These are phyloP conservation scores for Neobulgaria alba DNA, from an alignment of 2,329 filamentous ascomycete genomes.

Conservation along the genomic window DNA sequence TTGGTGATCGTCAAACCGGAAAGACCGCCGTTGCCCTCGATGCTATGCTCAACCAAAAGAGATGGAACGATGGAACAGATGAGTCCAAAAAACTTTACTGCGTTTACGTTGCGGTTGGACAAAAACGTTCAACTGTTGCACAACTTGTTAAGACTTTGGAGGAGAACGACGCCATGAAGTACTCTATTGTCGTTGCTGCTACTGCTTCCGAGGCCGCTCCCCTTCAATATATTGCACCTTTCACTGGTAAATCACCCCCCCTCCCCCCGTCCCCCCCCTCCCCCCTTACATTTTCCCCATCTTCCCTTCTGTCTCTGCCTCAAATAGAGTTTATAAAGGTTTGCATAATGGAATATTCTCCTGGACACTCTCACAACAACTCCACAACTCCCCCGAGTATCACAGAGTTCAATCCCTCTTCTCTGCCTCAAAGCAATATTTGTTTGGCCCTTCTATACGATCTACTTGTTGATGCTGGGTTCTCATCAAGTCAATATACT, in stretches of 20 bases:
- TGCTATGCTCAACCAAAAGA: slow-evolving; percentile 98
- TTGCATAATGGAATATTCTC: too few species aligned
- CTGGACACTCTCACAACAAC: too few species aligned
- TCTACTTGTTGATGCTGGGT: too few species aligned
- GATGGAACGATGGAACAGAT: slow-evolving; percentile 82
- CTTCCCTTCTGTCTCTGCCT: too few species aligned
- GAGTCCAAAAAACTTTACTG: slow-evolving; percentile 99
- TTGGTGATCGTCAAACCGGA: slow-evolving; percentile 99
- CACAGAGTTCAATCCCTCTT: too few species aligned
- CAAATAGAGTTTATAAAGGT: too few species aligned
- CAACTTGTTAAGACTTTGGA: slow-evolving; percentile 99
- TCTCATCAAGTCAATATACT: too few species aligned
- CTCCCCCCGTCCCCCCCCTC: too few species aligned
- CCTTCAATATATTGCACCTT: slow-evolving; percentile 88
- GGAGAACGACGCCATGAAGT: slow-evolving; percentile 99
- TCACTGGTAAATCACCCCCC: slow-evolving; percentile 52
- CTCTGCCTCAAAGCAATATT: too few species aligned
- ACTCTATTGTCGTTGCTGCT: slow-evolving; percentile 85
- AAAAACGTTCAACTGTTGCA: slow-evolving; percentile 98
- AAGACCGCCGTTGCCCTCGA: slow-evolving; percentile 99
- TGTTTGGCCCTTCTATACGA: too few species aligned
- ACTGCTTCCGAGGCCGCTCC: slow-evolving; percentile 93
- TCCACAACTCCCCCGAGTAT: too few species aligned
- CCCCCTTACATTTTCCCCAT: slow-evolving; percentile 1
- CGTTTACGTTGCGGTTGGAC: slow-evolving; percentile 96